Percentiles rank a stretch among this genome's conserved stretches.
phyloP scores from a whole-genome alignment of 179 eudicot species.

The Corrigiola litoralis region DNA sequence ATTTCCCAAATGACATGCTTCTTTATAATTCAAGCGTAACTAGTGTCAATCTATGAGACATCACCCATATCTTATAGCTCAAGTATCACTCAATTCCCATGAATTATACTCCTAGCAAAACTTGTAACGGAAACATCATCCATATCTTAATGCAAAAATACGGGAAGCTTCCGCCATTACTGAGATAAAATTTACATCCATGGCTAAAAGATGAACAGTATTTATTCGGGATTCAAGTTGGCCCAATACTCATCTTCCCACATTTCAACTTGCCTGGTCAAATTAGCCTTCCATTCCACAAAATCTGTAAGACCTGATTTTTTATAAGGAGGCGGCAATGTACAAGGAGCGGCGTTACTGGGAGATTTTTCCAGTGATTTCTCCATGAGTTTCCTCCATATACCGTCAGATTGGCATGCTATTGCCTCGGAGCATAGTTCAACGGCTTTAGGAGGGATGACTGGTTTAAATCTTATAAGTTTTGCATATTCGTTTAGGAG shows the following conservation, averaged over 20 bases:
- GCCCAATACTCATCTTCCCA: constrained; percentile 44
- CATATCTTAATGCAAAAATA: too few species aligned
- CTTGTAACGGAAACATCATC: too few species aligned
- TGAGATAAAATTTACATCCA: too few species aligned
- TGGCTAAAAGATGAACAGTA: neutral
- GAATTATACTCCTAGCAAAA: too few species aligned
- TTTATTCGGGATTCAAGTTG: neutral
- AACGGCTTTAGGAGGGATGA: constrained; percentile 27
- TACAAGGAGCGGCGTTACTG: constrained; percentile 28
- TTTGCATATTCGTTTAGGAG: constrained; percentile 39
- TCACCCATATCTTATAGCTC: too few species aligned
- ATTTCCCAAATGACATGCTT: too few species aligned
- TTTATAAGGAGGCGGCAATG: constrained; percentile 40
- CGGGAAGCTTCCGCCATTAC: too few species aligned
- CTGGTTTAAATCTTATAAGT: constrained; percentile 34
- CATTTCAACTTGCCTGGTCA: constrained; percentile 39
- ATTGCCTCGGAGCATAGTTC: constrained; percentile 39
- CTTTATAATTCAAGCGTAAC: too few species aligned
- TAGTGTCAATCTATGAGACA: too few species aligned
- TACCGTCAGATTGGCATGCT: constrained; percentile 29
- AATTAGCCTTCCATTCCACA: constrained; percentile 23
- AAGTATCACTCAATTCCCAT: too few species aligned
- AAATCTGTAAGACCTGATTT: constrained; percentile 17
- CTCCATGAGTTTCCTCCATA: constrained; percentile 32
- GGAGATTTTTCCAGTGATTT: constrained; percentile 36